Percentiles rank a stretch among this genome's conserved stretches.
Conservation (phyloP, 2,329 filamentous ascomycete genomes). For the Clarireedia hainanense region DNA sequence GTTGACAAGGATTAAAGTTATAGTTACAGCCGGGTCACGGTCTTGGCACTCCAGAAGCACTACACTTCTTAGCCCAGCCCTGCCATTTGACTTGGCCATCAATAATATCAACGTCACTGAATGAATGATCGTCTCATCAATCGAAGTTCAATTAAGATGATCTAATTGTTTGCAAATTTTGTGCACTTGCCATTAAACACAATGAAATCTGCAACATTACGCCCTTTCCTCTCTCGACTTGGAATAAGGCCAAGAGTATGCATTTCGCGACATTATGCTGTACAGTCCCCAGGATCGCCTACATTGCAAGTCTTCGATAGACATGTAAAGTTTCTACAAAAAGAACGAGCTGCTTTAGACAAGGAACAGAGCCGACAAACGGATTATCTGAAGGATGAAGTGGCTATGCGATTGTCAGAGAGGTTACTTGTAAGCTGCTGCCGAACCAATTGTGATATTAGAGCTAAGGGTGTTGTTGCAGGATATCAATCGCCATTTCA, state of each 20-base stretch:
- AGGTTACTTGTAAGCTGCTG: constrained; percentile 59
- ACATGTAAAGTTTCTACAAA: constrained; percentile 81
- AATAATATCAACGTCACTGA: constrained; percentile 2
- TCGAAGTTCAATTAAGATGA: neutral
- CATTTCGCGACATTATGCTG: constrained; percentile 57
- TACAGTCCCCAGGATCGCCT: constrained; percentile 68
- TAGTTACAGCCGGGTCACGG: too few species aligned
- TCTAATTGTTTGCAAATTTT: neutral
- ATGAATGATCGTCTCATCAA: constrained; percentile 1
- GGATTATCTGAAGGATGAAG: constrained; percentile 91
- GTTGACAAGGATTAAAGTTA: neutral
- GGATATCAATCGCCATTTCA: constrained; percentile 89
- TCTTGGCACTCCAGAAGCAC: neutral
- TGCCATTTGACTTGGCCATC: neutral
- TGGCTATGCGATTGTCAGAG: constrained; percentile 77
- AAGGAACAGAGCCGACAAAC: constrained; percentile 66
- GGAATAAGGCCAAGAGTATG: constrained; percentile 14
- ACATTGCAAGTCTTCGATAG: constrained; percentile 88
- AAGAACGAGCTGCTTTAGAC: constrained; percentile 72
- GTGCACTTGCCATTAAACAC: neutral
- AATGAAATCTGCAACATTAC: constrained; percentile 23
- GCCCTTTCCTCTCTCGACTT: constrained; percentile 18
- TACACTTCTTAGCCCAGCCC: neutral
- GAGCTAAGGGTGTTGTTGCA: constrained; percentile 29
- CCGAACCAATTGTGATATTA: neutral